Evolutionary conservation across 345 rosid genomes (phyloP).

Genomic region (Aegle marmelos): DNA sequence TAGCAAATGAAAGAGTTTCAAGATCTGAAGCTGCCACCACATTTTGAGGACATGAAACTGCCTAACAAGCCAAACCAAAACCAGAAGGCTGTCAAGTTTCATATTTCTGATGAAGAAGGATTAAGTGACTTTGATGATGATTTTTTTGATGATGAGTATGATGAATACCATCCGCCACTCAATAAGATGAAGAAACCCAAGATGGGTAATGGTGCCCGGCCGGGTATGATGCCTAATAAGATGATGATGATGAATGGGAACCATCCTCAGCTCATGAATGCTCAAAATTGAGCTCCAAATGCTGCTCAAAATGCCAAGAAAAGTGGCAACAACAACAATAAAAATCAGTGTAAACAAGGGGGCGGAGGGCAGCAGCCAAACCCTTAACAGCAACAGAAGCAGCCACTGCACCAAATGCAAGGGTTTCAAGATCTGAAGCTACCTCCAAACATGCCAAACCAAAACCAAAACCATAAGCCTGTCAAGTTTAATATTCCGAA

Average conservation of each 20-base stretch:
- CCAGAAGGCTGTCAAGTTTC: slow-evolving; percentile 53
- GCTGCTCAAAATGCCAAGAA: slow-evolving; percentile 41
- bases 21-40: slow-evolving; percentile 69
- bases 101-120: slow-evolving; percentile 43
- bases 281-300: slow-evolving; percentile 41
- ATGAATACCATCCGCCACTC: slow-evolving; percentile 39
- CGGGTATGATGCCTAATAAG: slow-evolving; percentile 31
- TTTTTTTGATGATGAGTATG: slow-evolving; percentile 45
- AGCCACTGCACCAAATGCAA: too few species aligned
- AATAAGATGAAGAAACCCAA: slow-evolving; percentile 61
- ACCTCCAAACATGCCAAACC: too few species aligned
- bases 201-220: slow-evolving; percentile 38
- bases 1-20: slow-evolving; percentile 66
- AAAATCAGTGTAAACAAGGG: too few species aligned
- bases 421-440: too few species aligned
- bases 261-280: slow-evolving; percentile 53
- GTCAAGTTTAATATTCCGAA: too few species aligned
- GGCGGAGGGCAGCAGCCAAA: too few species aligned
- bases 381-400: too few species aligned
- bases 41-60: slow-evolving; percentile 56
- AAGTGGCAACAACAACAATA: slow-evolving; percentile 25
- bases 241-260: slow-evolving; percentile 53
- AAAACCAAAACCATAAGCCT: too few species aligned
- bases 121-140: slow-evolving; percentile 37
- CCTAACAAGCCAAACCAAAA: slow-evolving; percentile 44